Evolutionary conservation across 2,329 filamentous ascomycete genomes (phyloP), one percentile per base, ranked within the genome.

Genomic region (Colletotrichum godetiae): DNA sequence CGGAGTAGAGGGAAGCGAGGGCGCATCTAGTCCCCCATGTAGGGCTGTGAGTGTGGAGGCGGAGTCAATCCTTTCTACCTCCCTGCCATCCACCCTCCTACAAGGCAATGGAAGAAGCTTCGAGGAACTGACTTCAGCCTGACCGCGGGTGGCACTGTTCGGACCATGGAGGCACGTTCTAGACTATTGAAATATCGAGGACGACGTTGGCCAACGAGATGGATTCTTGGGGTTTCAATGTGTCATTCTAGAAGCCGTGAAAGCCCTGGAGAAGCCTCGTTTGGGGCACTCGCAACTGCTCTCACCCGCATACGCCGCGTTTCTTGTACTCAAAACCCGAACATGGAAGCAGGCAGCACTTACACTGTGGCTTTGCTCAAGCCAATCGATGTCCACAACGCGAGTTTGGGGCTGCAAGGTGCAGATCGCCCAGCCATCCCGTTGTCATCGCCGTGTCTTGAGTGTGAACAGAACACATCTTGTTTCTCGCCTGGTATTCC

Each of bases 41-140:
- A 64, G 33, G 59, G 31, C 66, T 55, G 59, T 27, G 42, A 59
- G 59, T 59, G 59, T 27, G 55, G 66, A 69, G 66, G 70, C 70
- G 66, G 49, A 69, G 59, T 24, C 33, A 59, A 60, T 56, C 66
- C 59, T 64, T 24, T 29, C 27, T 3, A 46, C 31, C n/a, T 69
- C 66, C 70, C 59, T 72, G 42, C 22, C 33, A 33, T 53, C 63
- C 59, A 42, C 22, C 33, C n/a, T 53, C 68, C 65, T 31, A 33
- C 49, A 19, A 24, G 31, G 19, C 29, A 35, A 33, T 10, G 24
- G 13, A 22, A 12, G 15, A 3, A 37, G 56, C 10, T 46, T 42
- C 15, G 35, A 15, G 19, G 35, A 29, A 35, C 53, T 63, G 58
- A 42, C 13, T 19, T 19, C 24, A 33, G 37, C 31, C 29, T 11